Evolutionary conservation across 192 early-diverging fungal genomes (phyloP).

Genomic region (Physocladia obscura): DNA sequence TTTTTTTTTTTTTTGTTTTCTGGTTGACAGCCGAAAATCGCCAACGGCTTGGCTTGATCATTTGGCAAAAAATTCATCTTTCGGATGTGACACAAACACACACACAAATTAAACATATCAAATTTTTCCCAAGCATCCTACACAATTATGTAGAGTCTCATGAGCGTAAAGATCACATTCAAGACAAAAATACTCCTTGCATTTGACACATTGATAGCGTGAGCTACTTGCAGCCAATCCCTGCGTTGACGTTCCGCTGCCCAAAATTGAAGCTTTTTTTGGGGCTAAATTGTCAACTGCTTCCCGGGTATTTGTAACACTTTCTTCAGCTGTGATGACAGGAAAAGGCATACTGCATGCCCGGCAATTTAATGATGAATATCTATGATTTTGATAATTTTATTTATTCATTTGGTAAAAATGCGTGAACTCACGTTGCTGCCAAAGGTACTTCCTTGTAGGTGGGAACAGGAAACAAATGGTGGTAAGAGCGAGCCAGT

Average conservation of each 20-base stretch:
- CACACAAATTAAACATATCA: no score
- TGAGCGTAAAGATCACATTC: constrained; percentile 94
- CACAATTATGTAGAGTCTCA: constrained; percentile 88
- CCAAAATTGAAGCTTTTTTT: neutral
- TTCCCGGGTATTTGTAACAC: neutral
- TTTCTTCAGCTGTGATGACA: neutral
- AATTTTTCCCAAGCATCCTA: constrained; percentile 45
- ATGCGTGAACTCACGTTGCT: neutral
- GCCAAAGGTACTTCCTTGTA: constrained; percentile 67
- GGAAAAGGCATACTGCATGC: constrained; percentile 21
- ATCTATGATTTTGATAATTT: no score
- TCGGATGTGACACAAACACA: no score
- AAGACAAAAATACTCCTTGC: constrained; percentile 76
- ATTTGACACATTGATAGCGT: constrained; percentile 74
- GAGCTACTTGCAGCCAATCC: constrained; percentile 23
- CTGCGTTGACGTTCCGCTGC: neutral
- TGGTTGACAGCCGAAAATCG: no score
- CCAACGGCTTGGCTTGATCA: no score
- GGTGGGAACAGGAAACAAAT: constrained; percentile 88
- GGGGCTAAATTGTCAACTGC: no score
- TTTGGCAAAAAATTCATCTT: no score
- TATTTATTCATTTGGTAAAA: no score
- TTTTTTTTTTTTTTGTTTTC: no score
- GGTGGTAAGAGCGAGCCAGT: constrained; percentile 89
- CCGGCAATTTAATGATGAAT: constrained; percentile 10